Evolutionary conservation across 2,329 filamentous ascomycete genomes (phyloP), one percentile per base, ranked within the genome.

Genomic region (Stagonosporopsis vannaccii): DNA sequence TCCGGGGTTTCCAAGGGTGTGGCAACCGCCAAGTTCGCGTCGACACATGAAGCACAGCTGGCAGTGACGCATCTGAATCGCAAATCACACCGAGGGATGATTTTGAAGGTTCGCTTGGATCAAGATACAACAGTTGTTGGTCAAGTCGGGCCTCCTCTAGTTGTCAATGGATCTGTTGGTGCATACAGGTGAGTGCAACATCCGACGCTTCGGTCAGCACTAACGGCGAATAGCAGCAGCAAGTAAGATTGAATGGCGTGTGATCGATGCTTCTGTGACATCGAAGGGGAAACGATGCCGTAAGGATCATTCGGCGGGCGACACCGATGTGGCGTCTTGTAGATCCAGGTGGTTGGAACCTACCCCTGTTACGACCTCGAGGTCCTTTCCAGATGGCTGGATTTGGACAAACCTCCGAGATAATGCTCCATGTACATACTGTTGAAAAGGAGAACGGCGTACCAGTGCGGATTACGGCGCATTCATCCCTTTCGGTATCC

Each of bases 61-160:
- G 74, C 73, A 7, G 70, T 67, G 15, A 47, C 56, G 13, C 50
- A 50, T 15, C 63, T 77, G 19, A 67, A 77, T 42, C 46, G 63
- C 25, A 59, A n/a, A 33, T 35, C 56, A 20, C 69, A 73, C 57
- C 68, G 69, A 65, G 71, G 67, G 4, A 72, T 67, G 67, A 66
- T 47, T 12, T 54, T 77, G 39, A 67, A 59, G 19, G 73, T 73
- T 19, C 73, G 73, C 40, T 60, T 75, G 50, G 74, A 75, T 44
- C 69, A 63, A 6, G 71, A 76, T 11, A 62, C 68, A 6, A 76
- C 73, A 2, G 59, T 72, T 15, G 67, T 77, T 39, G 72, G 70
- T 17, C 65, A 67, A 25, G 53, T 69, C 33, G 65, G 63, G 33
- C 73, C 72, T 28, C 60, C 54, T 30, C 44, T 58, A 9, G 54